Evolutionary conservation across 306 rosid genomes (phyloP).

Genomic region (Medicago arabica): DNA sequence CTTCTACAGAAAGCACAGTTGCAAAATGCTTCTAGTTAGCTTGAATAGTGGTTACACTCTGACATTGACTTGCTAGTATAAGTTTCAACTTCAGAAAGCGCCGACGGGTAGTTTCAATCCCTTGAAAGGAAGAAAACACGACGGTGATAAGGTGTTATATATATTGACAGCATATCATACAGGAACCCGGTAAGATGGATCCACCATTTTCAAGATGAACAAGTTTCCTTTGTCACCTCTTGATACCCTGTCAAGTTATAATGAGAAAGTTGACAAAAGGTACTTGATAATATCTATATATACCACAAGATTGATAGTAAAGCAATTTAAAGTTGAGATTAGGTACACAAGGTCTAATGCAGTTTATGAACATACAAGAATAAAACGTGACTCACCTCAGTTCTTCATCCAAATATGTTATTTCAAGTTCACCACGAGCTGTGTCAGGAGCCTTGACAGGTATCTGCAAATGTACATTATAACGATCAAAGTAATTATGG

Average conservation of each 20-base stretch:
- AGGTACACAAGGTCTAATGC: background rate
- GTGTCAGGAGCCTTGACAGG: slow-evolving; percentile 90
- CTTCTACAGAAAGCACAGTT: slow-evolving; percentile 22
- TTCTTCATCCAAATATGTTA: slow-evolving; percentile 88
- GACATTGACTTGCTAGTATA: background rate
- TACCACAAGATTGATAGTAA: background rate
- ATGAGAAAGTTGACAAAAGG: background rate
- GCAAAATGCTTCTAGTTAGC: slow-evolving; percentile 32
- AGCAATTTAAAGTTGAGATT: slow-evolving; percentile 5
- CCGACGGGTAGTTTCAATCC: slow-evolving; percentile 6
- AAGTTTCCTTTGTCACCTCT: slow-evolving; percentile 95
- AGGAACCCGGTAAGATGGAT: slow-evolving; percentile 85
- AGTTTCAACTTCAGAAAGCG: slow-evolving; percentile 27
- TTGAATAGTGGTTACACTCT: background rate
- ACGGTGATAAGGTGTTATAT: background rate
- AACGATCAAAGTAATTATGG: background rate
- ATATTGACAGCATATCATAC: slow-evolving; percentile 39
- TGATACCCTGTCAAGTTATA: slow-evolving; percentile 68
- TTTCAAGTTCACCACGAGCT: slow-evolving; percentile 90
- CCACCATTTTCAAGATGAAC: slow-evolving; percentile 85
- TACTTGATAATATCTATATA: slow-evolving; percentile 14
- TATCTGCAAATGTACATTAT: slow-evolving; percentile 55
- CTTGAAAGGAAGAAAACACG: background rate
- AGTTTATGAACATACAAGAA: slow-evolving; percentile 18
- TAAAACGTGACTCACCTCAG: slow-evolving; percentile 64